Base-by-base conservation (phyloP, 2,329 filamentous ascomycete genomes). In the Botryotinia convoluta region DNA sequence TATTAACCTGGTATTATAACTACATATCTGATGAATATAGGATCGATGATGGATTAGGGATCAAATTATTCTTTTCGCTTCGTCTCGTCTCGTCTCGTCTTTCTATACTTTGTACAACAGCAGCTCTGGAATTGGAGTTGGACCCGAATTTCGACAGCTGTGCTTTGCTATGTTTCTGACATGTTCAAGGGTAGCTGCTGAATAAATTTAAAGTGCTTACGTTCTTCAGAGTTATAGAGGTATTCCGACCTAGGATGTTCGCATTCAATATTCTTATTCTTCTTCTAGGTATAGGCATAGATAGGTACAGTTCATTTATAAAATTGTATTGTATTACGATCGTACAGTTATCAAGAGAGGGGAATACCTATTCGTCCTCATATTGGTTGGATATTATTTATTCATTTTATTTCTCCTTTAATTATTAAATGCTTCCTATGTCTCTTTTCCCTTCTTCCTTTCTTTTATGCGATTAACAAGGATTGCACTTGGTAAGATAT, bases 171-270 rank as follows among this genome's bases (percentile, higher is more conserved):
- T 63, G 63, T 65, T 37, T 37, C 63, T 37, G 35, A 9, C 12
- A n/a, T 37, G 4, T 35, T 32, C 42, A 32, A 35, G 63, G 44
- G 32, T 65, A 51, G 45, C 65, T 51, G 22, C 48, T 69, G 35
- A 57, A 42, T 57, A 57, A 29, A 57, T 32, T 42, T 42, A 69
- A 68, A 69, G 65, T 69, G 65, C 65, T 69, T 69, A 69, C 26
- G 35, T 42, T 69, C 65, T 69, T 18, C 65, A 32, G 20, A 57
- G 44, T 26, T 5, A 6, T 51, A 20, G 63, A 65, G 29, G 39
- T 20, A 63, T 44, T 29, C 61, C 61, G 37, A 22, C 14, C 22
- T 14, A 42, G 35, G 26, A 57, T 39, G 32, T 39, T 42, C 12
- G 32, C 12, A 29, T 39, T 37, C 44, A 44, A 65, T 57, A 64